Evolutionary conservation across 805 yeast genomes (phyloP).

Genomic region (Candida nemodendra): DNA sequence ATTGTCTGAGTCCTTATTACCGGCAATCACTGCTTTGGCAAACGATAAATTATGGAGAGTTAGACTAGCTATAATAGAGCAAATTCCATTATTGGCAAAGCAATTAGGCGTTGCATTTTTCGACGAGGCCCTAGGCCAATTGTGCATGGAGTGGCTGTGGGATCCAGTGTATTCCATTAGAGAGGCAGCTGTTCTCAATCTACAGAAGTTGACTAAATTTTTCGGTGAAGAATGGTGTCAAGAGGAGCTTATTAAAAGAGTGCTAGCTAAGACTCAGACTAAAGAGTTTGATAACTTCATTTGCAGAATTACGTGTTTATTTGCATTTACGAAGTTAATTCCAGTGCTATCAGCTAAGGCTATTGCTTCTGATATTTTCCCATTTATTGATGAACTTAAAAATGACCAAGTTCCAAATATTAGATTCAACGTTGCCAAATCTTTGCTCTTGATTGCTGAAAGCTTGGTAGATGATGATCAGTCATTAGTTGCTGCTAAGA

Average conservation of each 20-base stretch:
- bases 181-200: constrained; percentile 89
- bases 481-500: constrained; percentile 46
- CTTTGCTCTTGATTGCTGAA: constrained; percentile 62
- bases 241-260: constrained; percentile 73
- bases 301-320: constrained; percentile 86
- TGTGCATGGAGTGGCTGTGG: constrained; percentile 98
- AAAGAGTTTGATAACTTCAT: constrained; percentile 64
- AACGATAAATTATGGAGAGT: constrained; percentile 98
- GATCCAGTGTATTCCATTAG: constrained; percentile 95
- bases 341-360: constrained; percentile 64
- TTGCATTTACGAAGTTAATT: constrained; percentile 79
- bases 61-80: constrained; percentile 92
- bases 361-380: constrained; percentile 65
- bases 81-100: constrained; percentile 90
- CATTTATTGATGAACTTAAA: constrained; percentile 70
- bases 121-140: constrained; percentile 83
- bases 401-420: constrained; percentile 91
- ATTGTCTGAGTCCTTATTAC: constrained; percentile 81
- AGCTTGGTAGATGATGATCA: constrained; percentile 39
- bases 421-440: constrained; percentile 90
- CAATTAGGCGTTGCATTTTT: constrained; percentile 93
- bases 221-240: constrained; percentile 96
- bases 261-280: constrained; percentile 46
- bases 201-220: constrained; percentile 74
- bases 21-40: constrained; percentile 94